These are phyloP conservation scores for Mariannaea sp. DNA, from an alignment of 2,329 filamentous ascomycete genomes.

Conservation along the genomic window DNA sequence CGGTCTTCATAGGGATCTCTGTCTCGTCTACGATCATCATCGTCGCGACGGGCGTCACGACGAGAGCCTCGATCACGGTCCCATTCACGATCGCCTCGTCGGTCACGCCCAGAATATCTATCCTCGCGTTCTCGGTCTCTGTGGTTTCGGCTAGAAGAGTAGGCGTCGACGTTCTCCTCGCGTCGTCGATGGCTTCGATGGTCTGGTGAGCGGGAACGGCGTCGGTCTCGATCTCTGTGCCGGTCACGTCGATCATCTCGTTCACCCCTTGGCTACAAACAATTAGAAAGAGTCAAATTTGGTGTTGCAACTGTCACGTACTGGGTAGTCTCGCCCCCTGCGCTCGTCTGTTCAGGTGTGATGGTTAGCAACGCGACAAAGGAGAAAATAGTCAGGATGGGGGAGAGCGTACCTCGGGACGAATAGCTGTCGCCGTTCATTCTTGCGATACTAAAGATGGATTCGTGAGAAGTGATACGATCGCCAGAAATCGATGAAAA, in stretches of 20 bases:
- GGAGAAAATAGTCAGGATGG: conserved; percentile 18
- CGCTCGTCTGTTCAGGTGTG: conserved; percentile 49
- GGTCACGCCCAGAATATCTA: conserved; percentile 75
- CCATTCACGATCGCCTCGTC: conserved; percentile 75
- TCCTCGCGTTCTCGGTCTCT: conserved; percentile 93
- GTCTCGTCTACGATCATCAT: conserved; percentile 65
- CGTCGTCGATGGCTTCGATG: conserved; percentile 70
- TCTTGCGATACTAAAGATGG: conserved; percentile 38
- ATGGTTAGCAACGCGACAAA: conserved; percentile 41
- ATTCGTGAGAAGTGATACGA: conserved; percentile 16
- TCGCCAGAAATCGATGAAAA: conserved; percentile 31
- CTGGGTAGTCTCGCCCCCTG: conserved; percentile 60
- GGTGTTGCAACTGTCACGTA: conserved; percentile 41
- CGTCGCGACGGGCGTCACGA: conserved; percentile 68
- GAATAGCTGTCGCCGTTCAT: conserved; percentile 90
- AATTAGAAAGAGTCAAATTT: conserved; percentile 25
- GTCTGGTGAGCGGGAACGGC: conserved; percentile 87
- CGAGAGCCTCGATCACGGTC: conserved; percentile 70
- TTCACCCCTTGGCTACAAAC: conserved; percentile 35
- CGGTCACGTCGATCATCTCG: conserved; percentile 41
- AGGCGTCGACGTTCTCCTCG: conserved; percentile 81
- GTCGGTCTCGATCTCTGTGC: conserved; percentile 50
- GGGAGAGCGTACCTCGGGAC: conserved; percentile 67
- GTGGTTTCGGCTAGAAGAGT: conserved; percentile 91
- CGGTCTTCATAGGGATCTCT: conserved; percentile 60